These are phyloP conservation scores for Leucaena leucocephala DNA, from an alignment of 306 rosid species.

Conservation along the genomic window DNA sequence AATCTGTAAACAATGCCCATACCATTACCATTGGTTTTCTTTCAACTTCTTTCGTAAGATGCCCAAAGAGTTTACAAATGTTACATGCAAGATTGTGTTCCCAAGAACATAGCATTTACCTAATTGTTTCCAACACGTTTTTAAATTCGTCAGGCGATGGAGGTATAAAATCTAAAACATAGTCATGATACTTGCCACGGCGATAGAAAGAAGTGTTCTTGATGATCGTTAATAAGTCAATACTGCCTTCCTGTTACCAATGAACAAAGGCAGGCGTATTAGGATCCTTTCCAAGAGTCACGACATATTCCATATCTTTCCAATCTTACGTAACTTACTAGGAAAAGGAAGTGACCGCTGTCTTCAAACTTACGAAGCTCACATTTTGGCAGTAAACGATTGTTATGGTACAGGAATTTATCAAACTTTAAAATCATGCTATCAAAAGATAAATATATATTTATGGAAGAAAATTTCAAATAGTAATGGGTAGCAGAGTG, in stretches of 20 bases:
- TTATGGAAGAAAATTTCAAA: too few species aligned
- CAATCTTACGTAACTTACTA: slow-evolving; percentile 54
- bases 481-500: too few species aligned
- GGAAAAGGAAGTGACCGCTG: slow-evolving; percentile 78
- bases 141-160: slow-evolving; percentile 61
- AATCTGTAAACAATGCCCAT: slow-evolving; percentile 42
- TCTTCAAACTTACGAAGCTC: slow-evolving; percentile 62
- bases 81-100: neutral
- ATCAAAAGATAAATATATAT: too few species aligned
- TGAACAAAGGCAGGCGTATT: neutral
- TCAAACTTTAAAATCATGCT: too few species aligned
- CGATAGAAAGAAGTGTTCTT: slow-evolving; percentile 74
- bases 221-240: slow-evolving; percentile 71
- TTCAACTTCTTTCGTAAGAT: neutral
- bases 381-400: slow-evolving; percentile 54
- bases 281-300: slow-evolving; percentile 18
- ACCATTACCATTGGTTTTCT: neutral
- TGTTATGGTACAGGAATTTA: too few species aligned
- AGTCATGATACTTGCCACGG: slow-evolving; percentile 64
- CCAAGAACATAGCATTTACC: slow-evolving; percentile 41
- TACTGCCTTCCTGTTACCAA: slow-evolving; percentile 63
- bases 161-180: slow-evolving; percentile 67
- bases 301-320: slow-evolving; percentile 19
- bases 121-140: slow-evolving; percentile 43
- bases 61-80: neutral